Conservation (phyloP, 371 early-diverging fungal species). For the Batrachochytrium dendrobatidis region DNA sequence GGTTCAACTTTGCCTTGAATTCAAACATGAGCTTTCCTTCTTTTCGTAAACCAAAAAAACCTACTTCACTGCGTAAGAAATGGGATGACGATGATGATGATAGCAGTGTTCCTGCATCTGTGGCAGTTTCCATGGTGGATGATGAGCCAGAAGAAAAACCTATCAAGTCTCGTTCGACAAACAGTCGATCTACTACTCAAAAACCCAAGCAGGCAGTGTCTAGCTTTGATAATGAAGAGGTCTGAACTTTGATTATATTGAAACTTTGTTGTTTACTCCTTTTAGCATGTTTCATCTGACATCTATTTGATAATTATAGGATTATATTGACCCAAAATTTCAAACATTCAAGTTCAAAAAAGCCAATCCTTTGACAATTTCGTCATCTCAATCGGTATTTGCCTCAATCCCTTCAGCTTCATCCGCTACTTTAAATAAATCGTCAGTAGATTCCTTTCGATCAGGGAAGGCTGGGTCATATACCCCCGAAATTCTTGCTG, state of each 20-base stretch:
- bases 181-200: neutral
- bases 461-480: conserved; percentile 6
- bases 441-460: neutral
- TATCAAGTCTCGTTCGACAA: neutral
- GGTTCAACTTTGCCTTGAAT: no score
- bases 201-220: neutral
- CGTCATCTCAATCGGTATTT: conserved; percentile 19
- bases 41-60: conserved; percentile 13
- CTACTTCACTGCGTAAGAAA: conserved; percentile 4
- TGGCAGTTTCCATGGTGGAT: no score
- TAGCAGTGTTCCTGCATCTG: neutral
- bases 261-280: neutral
- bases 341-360: conserved; percentile 20
- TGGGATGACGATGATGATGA: conserved; percentile 10
- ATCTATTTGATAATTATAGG: neutral
- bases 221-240: conserved; percentile 20
- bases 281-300: neutral
- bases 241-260: neutral
- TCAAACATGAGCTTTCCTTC: conserved; percentile 16
- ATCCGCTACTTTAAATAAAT: neutral
- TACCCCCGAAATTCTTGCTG: conserved; percentile 17
- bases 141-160: neutral
- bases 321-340: neutral
- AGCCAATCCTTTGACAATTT: conserved; percentile 19
- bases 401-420: conserved; percentile 7